These are phyloP conservation scores for Cryphonectria parasitica DNA, from an alignment of 2,329 filamentous ascomycete species.

Conservation along the genomic window DNA sequence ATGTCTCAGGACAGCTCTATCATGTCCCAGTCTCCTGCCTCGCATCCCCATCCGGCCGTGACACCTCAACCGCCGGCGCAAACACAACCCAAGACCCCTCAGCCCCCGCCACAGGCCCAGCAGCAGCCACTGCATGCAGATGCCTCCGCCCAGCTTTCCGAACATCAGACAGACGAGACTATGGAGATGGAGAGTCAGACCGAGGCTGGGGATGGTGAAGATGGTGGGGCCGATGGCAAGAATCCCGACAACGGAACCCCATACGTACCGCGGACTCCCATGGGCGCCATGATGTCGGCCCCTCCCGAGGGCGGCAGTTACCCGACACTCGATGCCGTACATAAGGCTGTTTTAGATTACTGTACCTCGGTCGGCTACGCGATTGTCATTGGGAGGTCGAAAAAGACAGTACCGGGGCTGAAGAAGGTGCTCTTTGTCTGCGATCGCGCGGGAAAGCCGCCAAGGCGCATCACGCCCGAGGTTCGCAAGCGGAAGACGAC, in stretches of 20 bases:
- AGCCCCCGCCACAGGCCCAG: slow-evolving; percentile 34
- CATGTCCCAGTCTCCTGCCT: slow-evolving; percentile 46
- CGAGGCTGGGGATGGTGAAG: slow-evolving; percentile 50
- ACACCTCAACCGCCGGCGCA: slow-evolving; percentile 30
- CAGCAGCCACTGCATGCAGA: slow-evolving; percentile 34
- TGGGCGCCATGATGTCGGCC: slow-evolving; percentile 64
- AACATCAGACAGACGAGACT: slow-evolving; percentile 50
- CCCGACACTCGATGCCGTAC: slow-evolving; percentile 66
- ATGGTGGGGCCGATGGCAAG: slow-evolving; percentile 51
- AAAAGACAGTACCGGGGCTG: slow-evolving; percentile 68
- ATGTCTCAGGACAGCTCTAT: slow-evolving; percentile 47
- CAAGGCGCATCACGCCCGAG: slow-evolving; percentile 64
- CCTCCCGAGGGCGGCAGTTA: slow-evolving; percentile 68
- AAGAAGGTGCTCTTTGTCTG: slow-evolving; percentile 72
- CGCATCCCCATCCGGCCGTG: slow-evolving; percentile 31
- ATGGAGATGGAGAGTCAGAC: slow-evolving; percentile 58
- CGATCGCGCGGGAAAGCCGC: slow-evolving; percentile 66
- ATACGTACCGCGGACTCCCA: slow-evolving; percentile 57
- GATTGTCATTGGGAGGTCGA: slow-evolving; percentile 69
- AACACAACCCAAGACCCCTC: slow-evolving; percentile 26
- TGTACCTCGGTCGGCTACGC: slow-evolving; percentile 70
- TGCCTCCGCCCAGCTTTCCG: slow-evolving; percentile 39
- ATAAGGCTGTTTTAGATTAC: slow-evolving; percentile 66
- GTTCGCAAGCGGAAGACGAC: slow-evolving; percentile 68
- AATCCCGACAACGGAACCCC: slow-evolving; percentile 51